These are phyloP conservation scores for Vitis hybrid DNA, from an alignment of 177 flowering plant genomes.

Conservation along the genomic window DNA sequence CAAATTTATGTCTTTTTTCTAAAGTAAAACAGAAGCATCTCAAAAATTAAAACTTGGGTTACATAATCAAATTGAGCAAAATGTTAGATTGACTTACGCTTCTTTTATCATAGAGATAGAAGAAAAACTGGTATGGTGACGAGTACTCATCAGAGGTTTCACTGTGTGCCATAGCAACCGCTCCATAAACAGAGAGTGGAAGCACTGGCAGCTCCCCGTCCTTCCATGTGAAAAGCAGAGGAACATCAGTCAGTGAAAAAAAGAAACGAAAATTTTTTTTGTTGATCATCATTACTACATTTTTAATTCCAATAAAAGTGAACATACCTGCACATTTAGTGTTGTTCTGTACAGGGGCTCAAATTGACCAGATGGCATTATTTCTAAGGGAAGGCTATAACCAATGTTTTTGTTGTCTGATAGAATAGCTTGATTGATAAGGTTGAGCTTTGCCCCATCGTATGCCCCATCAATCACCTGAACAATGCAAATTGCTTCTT, in stretches of 20 bases:
- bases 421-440: conserved; percentile 69
- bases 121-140: conserved; percentile 90
- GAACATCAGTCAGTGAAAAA: neutral
- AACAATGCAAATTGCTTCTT: neutral
- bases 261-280: neutral
- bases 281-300: neutral
- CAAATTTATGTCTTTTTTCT: neutral
- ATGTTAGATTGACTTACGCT: conserved; percentile 54
- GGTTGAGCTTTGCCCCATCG: conserved; percentile 71
- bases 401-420: conserved; percentile 57
- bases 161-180: conserved; percentile 92
- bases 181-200: conserved; percentile 95
- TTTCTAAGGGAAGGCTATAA: conserved; percentile 72
- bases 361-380: conserved; percentile 95
- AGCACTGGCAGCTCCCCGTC: conserved; percentile 97
- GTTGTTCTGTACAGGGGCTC: conserved; percentile 87
- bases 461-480: conserved; percentile 86
- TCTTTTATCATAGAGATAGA: conserved; percentile 88
- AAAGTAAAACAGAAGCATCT: neutral
- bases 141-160: conserved; percentile 82
- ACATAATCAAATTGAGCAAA: neutral
- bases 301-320: neutral
- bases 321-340: conserved; percentile 71
- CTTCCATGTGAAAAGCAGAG: conserved; percentile 32
- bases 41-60: neutral